A percentile compares a stretch with the other conserved stretches of the same genome.
phyloP scores from a whole-genome alignment of 805 yeast genomes.

The Schizosaccharomyces japonicus region DNA sequence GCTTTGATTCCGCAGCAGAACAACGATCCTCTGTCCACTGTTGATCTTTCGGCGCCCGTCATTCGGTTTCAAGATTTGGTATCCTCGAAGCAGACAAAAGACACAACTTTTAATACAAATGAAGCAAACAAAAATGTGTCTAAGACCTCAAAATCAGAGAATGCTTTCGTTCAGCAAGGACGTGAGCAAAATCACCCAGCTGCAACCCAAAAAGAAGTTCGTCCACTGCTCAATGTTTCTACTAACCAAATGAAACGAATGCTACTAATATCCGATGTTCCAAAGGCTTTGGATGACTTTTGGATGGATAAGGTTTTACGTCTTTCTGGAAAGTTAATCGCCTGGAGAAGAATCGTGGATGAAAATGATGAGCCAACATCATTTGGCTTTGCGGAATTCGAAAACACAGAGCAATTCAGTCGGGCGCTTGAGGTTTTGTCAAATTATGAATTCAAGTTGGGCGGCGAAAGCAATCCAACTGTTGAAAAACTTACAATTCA shows the following conservation, averaged over 20 bases:
- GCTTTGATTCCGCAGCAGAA: background rate
- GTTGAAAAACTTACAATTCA: background rate
- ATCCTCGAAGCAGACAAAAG: no score
- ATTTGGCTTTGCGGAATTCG: slow-evolving; percentile 10
- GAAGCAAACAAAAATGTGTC: no score
- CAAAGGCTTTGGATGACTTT: slow-evolving; percentile 10
- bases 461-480: slow-evolving; percentile 5
- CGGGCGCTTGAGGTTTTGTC: slow-evolving; percentile 6
- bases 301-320: slow-evolving; percentile 9
- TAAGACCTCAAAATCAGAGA: no score
- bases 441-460: slow-evolving; percentile 7
- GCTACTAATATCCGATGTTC: slow-evolving; percentile 8
- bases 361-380: slow-evolving; percentile 7
- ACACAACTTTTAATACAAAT: no score
- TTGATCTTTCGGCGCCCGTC: no score
- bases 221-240: slow-evolving; percentile 7
- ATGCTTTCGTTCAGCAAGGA: no score
- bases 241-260: slow-evolving; percentile 8
- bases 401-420: slow-evolving; percentile 5
- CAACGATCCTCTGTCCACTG: no score
- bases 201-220: background rate
- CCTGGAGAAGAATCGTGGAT: slow-evolving; percentile 9
- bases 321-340: slow-evolving; percentile 7
- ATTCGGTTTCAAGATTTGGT: no score
- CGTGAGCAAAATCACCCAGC: background rate